These are phyloP conservation scores for Pseudogymnoascus sp. DNA, from an alignment of 2,329 filamentous ascomycete genomes.

Conservation along the genomic window DNA sequence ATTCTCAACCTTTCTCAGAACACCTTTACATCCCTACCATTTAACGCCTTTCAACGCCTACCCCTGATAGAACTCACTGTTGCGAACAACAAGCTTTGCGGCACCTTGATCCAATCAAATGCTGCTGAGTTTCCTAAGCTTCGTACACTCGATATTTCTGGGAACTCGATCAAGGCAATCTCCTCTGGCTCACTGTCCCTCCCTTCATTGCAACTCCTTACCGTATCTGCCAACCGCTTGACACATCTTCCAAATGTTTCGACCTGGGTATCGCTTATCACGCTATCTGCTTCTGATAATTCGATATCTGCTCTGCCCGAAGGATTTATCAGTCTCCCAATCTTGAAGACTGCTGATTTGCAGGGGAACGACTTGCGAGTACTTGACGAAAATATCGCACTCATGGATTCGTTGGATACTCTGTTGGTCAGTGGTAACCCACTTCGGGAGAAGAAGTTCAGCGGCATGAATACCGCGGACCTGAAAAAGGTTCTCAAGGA, in stretches of 20 bases:
- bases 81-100: conserved; percentile 70
- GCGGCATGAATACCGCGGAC: conserved; percentile 71
- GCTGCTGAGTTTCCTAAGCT: conserved; percentile 54
- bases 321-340: conserved; percentile 61
- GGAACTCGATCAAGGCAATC: conserved; percentile 56
- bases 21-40: conserved; percentile 61
- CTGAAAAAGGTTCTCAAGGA: conserved; percentile 66
- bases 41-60: conserved; percentile 58
- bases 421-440: conserved; percentile 84
- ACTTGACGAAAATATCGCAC: conserved; percentile 67
- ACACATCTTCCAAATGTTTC: conserved; percentile 63
- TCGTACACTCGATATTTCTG: conserved; percentile 69
- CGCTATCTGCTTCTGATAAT: conserved; percentile 75
- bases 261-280: conserved; percentile 66
- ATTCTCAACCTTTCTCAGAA: conserved; percentile 78
- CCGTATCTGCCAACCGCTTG: conserved; percentile 74
- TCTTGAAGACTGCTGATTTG: conserved; percentile 71
- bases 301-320: conserved; percentile 66
- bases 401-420: conserved; percentile 69
- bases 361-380: conserved; percentile 74
- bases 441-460: conserved; percentile 76
- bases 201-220: conserved; percentile 65
- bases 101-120: conserved; percentile 59
- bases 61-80: conserved; percentile 67
- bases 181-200: conserved; percentile 34